phyloP scores from a whole-genome alignment of 2,329 filamentous ascomycete genomes.

The Monosporascus sp. region DNA sequence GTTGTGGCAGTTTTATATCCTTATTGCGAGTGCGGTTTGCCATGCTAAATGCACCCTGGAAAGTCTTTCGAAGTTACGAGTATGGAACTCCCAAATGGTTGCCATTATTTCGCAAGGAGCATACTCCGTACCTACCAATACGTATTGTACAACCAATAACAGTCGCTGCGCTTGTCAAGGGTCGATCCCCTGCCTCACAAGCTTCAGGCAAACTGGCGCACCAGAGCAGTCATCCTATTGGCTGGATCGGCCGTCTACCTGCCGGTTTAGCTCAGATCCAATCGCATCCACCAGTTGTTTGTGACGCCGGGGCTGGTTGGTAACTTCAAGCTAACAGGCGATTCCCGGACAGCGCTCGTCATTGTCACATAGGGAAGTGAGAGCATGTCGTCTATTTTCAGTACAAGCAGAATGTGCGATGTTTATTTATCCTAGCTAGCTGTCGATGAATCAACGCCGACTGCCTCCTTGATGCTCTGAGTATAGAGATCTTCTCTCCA shows the following conservation, averaged over 20 bases:
- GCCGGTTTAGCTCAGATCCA: constrained; percentile 26
- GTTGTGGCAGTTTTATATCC: background rate
- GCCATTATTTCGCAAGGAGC: no score
- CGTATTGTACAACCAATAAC: constrained; percentile 7
- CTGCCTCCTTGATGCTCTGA: no score
- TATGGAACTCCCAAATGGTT: no score
- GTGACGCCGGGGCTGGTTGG: constrained; percentile 15
- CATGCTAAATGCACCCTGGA: no score
- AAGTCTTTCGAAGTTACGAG: no score
- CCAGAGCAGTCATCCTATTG: constrained; percentile 17
- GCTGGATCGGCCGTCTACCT: constrained; percentile 22
- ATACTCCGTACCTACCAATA: constrained; percentile 16
- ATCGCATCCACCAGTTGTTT: constrained; percentile 25
- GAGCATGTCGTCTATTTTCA: background rate
- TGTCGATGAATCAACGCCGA: no score
- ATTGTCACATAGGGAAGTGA: background rate
- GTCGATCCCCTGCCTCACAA: constrained; percentile 12
- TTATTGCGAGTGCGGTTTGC: background rate
- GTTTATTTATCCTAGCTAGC: no score
- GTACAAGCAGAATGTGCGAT: background rate
- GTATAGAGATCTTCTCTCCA: no score
- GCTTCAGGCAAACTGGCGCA: constrained; percentile 25
- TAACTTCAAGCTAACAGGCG: constrained; percentile 18
- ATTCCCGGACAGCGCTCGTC: background rate
- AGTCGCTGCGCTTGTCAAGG: constrained; percentile 17